Evolutionary conservation across 805 yeast genomes (phyloP), one percentile per base, ranked within the genome.

Genomic region (Zygoascus tannicola): DNA sequence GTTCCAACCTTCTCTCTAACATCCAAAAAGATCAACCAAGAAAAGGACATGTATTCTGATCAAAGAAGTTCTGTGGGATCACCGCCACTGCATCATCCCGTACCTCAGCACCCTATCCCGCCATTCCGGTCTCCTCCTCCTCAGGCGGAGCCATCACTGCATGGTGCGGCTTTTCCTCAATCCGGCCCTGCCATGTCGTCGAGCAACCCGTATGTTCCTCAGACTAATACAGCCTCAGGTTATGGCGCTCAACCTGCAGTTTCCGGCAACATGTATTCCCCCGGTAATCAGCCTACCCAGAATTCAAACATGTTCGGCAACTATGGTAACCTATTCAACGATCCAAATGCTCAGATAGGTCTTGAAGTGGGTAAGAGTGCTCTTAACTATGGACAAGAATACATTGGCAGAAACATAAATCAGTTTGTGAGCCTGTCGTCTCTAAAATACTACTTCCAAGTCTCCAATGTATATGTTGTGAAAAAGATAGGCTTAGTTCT

Each of bases 321-420:
- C 62, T 47, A 46, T 36, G 44, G 51, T 32, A 47, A 51, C 68
- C 69, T 85, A 50, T 73, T 86, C 60, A 76, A 73, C 50, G 94
- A 85, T 58, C 88, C 94, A 28, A 74, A 85, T 14, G 77, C 94
- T 0, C 76, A 82, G 44, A 73, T 87, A 71, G 95, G 96, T 1
- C 74, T 88, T 21, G 95, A 86, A 56, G 76, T 88, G 50, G 95
- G 96, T 30, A 83, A 85, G 56, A 75, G 76, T 43, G 95, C 97
- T 1, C 74, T 92, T 46, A 75, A 76, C 51, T 83, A 85, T 23
- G 85, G 92, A 20, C 85, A 84, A 53, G 81, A 80, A 49, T 84
- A 83, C 63, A 63, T 86, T 60, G 84, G 84, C 52, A 80, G 80
- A 48, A 85, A 83, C 62, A 48, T 78, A 44, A 72, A 73, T 44